Base-by-base conservation (phyloP, 805 yeast species). In the Starmerella vitae region DNA sequence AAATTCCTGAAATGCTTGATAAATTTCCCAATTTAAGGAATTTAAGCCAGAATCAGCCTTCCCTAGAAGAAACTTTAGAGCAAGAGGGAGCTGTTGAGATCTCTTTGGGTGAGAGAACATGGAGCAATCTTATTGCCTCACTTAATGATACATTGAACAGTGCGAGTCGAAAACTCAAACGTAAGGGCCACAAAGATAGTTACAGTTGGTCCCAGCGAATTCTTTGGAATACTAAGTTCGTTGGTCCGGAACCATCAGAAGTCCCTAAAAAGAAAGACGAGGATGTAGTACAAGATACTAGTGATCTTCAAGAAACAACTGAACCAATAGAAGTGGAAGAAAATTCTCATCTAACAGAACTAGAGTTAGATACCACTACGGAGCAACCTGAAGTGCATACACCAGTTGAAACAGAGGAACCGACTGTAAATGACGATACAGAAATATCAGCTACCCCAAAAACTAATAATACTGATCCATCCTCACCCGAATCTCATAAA, bases 181-280 rank as follows among this genome's bases (percentile, higher is more conserved):
- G 45, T 3, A 39, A 34, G 21, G 25, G 28, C 2, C 20, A n/a
- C 14, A 35, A 5, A 7, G 49, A 44, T 24, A 7, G 26, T 4
- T 46, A 41, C 28, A 13, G 29, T 13, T 46, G 42, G 43, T 34
- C 48, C 3, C 25, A 18, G 8, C 24, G 36, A 9, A 45, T 37
- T 14, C 20, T 41, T 5, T 46, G 45, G 45, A 30, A 24, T 2
- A 40, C 41, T 2, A 13, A 32, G 22, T 38, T 45, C 26, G 32
- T 28, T 2, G 44, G 42, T 20, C 26, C 36, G 18, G 19, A 29
- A 17, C 19, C 19, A 17, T 8, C 8, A 29, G 19, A 29, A 29
- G 32, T 29, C 8, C 19, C 8, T 15, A n/a, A 17, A 15, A 13
- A 20, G 10, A 18, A 29, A 5, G 17, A 14, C 7, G 34, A 34